Base-by-base conservation (phyloP, 75 land plant genomes). In the Pseudotsuga menziesii region DNA sequence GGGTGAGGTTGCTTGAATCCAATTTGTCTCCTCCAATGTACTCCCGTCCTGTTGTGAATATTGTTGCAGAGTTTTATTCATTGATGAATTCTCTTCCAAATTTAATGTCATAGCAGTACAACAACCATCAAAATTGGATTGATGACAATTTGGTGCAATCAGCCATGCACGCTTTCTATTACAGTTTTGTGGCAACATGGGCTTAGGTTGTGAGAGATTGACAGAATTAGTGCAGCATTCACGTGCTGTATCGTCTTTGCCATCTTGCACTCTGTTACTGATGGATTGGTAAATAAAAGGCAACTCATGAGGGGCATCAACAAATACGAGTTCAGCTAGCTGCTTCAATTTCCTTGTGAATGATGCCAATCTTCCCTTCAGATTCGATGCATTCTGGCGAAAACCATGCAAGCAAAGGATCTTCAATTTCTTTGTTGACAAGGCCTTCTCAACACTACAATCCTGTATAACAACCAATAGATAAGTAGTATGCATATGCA, bases 321-420 rank as follows among this genome's bases (percentile, higher is more conserved):
- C 81, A 75, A 87, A 94, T 20, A 90, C 83, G 75, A 96, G 75
- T 35, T 96, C 94, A 0, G 83, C 97, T 4, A 88, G 75, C 67
- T 77, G 84, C 78, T 87, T 96, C 52, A 96, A 88, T 78, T 96
- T 96, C 82, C 92, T 96, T 11, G 86, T 86, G 14, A 96, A 82
- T 61, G 98, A 88, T 74, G 91, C 84, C 66, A 91, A 84, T 83
- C 98, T 83, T 75, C 98, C 98, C 75, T 92, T 96, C 58, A 96
- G 90, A 62, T 86, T 81, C 27, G 94, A 91, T n/a, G 94, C 94
- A 81, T 89, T 93, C 79, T 96, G 98, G 44, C 98, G 86, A 76
- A 96, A 96, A 8, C 98, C 98, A 80, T 96, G 98, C 87, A 96
- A 82, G 78, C 98, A 93, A 57, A 96, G 85, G 39, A 96, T 83